phyloP scores from a whole-genome alignment of 176 grass and related monocot genomes.

The barley (Hordeum vulgare) region MorexV3_pseudomolecules_assembly NC_058522.1:553658053-553658552 shows the following conservation, averaged over 20 bases:
- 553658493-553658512: conserved; percentile 87
- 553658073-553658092: background rate
- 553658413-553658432: conserved; percentile 32
- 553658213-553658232: background rate
- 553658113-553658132: background rate
- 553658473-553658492: conserved; percentile 91
- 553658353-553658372: background rate
- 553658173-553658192: background rate
- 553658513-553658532: conserved; percentile 86
- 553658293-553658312: background rate
- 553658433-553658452: conserved; percentile 60
- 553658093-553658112: background rate
- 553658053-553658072: too few species aligned
- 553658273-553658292: background rate
- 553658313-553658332: conserved; percentile 20
- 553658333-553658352: conserved; percentile 17
- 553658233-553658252: conserved; percentile 3
- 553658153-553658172: background rate
- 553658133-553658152: background rate
- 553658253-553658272: background rate
- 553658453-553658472: conserved; percentile 82
- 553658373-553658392: background rate
- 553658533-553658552: conserved; percentile 55
- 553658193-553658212: background rate
- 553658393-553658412: background rate